Evolutionary conservation across 345 rosid genomes (phyloP).

Genomic region (Gossypium anomalum): DNA sequence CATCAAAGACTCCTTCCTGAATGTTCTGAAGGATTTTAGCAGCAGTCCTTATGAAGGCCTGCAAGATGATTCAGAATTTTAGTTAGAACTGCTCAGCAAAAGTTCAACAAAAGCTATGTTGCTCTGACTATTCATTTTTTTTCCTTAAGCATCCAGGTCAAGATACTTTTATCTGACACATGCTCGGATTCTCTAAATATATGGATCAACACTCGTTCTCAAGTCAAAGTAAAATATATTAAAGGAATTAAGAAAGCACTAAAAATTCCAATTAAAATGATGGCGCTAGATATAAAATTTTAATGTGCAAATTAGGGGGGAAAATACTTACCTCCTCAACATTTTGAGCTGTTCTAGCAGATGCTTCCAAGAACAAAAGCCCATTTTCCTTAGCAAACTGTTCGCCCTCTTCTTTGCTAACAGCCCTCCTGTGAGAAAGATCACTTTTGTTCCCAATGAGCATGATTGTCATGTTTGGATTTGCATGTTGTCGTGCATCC

Average conservation of each 20-base stretch:
- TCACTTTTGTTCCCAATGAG: conserved; percentile 89
- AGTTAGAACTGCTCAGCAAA: background rate
- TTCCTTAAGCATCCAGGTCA: background rate
- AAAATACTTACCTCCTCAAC: conserved; percentile 73
- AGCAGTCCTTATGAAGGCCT: conserved; percentile 36
- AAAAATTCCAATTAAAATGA: background rate
- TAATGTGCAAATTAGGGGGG: background rate
- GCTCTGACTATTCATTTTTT: background rate
- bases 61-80: conserved; percentile 6
- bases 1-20: conserved; percentile 83
- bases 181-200: background rate
- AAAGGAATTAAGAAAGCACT: background rate
- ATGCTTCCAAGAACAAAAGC: conserved; percentile 86
- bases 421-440: conserved; percentile 89
- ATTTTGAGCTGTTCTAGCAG: conserved; percentile 98
- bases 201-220: background rate
- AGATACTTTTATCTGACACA: background rate
- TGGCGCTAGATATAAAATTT: background rate
- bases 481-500: conserved; percentile 97
- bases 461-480: conserved; percentile 94
- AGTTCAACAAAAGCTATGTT: background rate
- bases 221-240: background rate
- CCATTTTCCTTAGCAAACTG: conserved; percentile 95
- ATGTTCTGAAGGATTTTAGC: conserved; percentile 91
- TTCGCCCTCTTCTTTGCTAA: conserved; percentile 98